A percentile compares a stretch with the other conserved stretches of the same genome.
These are phyloP conservation scores for Cladosporium oxysporum DNA, from an alignment of 2,329 filamentous ascomycete genomes.

Conservation along the genomic window DNA sequence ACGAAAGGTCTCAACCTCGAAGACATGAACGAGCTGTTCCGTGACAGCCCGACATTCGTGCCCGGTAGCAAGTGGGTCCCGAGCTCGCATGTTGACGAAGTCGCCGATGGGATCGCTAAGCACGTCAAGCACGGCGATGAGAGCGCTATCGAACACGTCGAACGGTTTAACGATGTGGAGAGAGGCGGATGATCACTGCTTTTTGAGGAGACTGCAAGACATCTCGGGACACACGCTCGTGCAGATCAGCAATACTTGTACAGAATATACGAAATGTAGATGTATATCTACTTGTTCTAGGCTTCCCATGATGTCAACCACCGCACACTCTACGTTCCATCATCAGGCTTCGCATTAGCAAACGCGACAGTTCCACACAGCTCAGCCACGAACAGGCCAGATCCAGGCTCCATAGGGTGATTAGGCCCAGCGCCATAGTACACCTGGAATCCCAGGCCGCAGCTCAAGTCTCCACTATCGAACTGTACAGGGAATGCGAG, in stretches of 20 bases:
- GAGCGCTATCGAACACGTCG: not conserved
- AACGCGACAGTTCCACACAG: conserved; percentile 34
- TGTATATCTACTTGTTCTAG: not conserved
- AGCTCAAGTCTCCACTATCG: conserved; percentile 31
- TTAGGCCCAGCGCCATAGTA: conserved; percentile 35
- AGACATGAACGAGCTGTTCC: conserved; percentile 32
- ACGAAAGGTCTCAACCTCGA: conserved; percentile 60
- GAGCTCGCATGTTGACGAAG: conserved; percentile 28
- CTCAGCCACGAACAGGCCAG: conserved; percentile 33
- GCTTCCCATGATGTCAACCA: not conserved
- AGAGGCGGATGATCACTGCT: not conserved
- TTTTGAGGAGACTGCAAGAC: not conserved
- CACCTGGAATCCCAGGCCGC: conserved; percentile 31
- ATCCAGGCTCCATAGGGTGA: conserved; percentile 35
- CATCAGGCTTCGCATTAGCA: conserved; percentile 33
- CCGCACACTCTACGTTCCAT: conserved; percentile 30
- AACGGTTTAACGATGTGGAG: not conserved
- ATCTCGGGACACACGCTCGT: not conserved
- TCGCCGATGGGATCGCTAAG: conserved; percentile 20
- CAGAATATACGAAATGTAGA: not conserved
- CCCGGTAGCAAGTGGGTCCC: conserved; percentile 29
- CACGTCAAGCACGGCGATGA: not conserved
- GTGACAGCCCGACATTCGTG: conserved; percentile 27
- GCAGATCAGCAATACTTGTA: not conserved
- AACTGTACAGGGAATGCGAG: conserved; percentile 33